Conservation (phyloP, 257 asterid genomes). For the Haberlea rhodopensis region DNA sequence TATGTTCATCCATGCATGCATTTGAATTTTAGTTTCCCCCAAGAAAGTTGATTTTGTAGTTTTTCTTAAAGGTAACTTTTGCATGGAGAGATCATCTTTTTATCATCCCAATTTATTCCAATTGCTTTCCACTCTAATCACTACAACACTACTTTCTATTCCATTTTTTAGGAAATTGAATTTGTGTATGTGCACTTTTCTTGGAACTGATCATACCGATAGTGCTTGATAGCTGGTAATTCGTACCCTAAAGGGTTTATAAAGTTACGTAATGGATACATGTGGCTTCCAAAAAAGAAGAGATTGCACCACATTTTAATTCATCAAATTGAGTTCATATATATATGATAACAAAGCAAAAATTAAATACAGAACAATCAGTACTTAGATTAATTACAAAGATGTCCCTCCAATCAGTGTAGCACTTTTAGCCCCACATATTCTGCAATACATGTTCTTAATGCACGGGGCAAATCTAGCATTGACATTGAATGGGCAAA, state of each 20-base stretch:
- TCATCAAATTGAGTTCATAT: background rate
- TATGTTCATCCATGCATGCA: too few species aligned
- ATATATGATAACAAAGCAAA: background rate
- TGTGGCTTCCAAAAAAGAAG: background rate
- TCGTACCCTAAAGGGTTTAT: slow-evolving; percentile 15
- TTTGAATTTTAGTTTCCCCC: background rate
- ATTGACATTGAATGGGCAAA: too few species aligned
- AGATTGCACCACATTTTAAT: background rate
- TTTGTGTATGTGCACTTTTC: background rate
- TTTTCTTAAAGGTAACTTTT: slow-evolving; percentile 39
- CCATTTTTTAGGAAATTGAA: background rate
- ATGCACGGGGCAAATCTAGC: too few species aligned
- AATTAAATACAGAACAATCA: too few species aligned
- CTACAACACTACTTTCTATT: background rate
- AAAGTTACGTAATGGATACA: slow-evolving; percentile 1
- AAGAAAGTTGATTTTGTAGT: slow-evolving; percentile 29
- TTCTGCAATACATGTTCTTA: too few species aligned
- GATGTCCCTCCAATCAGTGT: background rate
- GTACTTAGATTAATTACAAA: background rate
- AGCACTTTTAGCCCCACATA: too few species aligned
- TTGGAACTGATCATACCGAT: background rate
- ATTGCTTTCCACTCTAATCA: slow-evolving; percentile 29
- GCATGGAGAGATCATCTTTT: slow-evolving; percentile 32
- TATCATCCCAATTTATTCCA: slow-evolving; percentile 11
- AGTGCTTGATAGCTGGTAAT: background rate